Conservation (phyloP, 805 yeast species). For the Kodamaea nitidulidarum region DNA sequence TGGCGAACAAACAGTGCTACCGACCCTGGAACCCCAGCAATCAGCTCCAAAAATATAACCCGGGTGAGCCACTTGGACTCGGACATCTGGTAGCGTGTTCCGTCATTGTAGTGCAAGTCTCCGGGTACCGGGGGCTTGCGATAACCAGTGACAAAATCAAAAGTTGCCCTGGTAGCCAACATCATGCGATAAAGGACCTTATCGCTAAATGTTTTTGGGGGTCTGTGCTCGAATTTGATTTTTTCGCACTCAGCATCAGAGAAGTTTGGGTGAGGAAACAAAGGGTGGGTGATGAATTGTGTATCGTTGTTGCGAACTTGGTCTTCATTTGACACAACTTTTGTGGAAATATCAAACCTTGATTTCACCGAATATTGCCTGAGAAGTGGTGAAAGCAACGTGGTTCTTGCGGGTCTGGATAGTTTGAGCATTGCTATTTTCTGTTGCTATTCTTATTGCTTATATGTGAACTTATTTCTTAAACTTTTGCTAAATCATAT, state of each 20-base stretch:
- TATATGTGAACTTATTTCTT: no score
- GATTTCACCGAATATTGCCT: not conserved
- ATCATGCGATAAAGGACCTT: slow-evolving; percentile 48
- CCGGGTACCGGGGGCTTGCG: slow-evolving; percentile 45
- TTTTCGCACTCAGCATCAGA: slow-evolving; percentile 27
- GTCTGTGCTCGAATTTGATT: slow-evolving; percentile 50
- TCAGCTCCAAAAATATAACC: slow-evolving; percentile 59
- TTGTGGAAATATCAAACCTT: slow-evolving; percentile 24
- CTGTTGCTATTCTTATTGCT: not conserved
- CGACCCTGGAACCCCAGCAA: slow-evolving; percentile 81
- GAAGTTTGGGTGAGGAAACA: slow-evolving; percentile 35
- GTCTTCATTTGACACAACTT: slow-evolving; percentile 19
- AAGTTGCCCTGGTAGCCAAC: slow-evolving; percentile 42
- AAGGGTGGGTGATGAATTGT: slow-evolving; percentile 36
- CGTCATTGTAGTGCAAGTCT: slow-evolving; percentile 25
- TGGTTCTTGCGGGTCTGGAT: not conserved
- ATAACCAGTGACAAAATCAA: slow-evolving; percentile 64
- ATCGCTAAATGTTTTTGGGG: slow-evolving; percentile 47
- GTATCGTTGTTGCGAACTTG: slow-evolving; percentile 26
- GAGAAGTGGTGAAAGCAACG: not conserved
- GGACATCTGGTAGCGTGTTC: slow-evolving; percentile 51
- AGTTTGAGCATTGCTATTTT: not conserved
- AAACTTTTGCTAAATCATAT: no score
- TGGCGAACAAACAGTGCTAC: slow-evolving; percentile 72
- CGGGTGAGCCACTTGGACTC: slow-evolving; percentile 61